Evolutionary conservation across 805 yeast species (phyloP).

Genomic region (Yamadazyma phyllophila): DNA sequence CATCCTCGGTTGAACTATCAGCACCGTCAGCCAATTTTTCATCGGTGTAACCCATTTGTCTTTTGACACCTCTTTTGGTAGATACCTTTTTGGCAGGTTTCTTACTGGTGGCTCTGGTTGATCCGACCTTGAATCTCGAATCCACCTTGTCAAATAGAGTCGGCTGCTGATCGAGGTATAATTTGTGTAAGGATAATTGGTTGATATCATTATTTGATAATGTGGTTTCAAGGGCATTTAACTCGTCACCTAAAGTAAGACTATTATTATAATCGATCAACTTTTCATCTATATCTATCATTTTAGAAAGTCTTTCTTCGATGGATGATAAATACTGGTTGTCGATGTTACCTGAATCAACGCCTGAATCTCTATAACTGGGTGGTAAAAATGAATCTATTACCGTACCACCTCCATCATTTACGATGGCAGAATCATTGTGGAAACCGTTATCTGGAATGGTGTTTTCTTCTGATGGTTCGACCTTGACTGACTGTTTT

Average conservation of each 20-base stretch:
- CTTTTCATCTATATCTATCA: slow-evolving; percentile 13
- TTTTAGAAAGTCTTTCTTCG: slow-evolving; percentile 13
- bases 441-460: background rate
- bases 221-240: background rate
- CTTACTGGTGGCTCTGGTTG: slow-evolving; percentile 3
- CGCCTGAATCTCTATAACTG: background rate
- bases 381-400: slow-evolving; percentile 1
- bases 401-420: background rate
- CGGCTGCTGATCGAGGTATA: slow-evolving; percentile 3
- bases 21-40: background rate
- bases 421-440: background rate
- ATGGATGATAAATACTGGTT: slow-evolving; percentile 3
- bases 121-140: background rate
- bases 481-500: background rate
- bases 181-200: slow-evolving; percentile 2
- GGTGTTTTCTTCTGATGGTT: background rate
- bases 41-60: background rate
- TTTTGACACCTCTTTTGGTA: background rate
- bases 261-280: slow-evolving; percentile 9
- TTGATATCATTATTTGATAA: slow-evolving; percentile 5
- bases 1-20: slow-evolving; percentile 1
- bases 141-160: background rate
- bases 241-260: slow-evolving; percentile 1
- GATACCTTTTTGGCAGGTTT: background rate
- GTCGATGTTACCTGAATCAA: slow-evolving; percentile 1